A percentile compares a stretch with the other conserved stretches of the same genome.
Evolutionary conservation across 1,284 basidiomycete species (phyloP).

Genomic region (Microbotryum silenes-acaulis): DNA sequence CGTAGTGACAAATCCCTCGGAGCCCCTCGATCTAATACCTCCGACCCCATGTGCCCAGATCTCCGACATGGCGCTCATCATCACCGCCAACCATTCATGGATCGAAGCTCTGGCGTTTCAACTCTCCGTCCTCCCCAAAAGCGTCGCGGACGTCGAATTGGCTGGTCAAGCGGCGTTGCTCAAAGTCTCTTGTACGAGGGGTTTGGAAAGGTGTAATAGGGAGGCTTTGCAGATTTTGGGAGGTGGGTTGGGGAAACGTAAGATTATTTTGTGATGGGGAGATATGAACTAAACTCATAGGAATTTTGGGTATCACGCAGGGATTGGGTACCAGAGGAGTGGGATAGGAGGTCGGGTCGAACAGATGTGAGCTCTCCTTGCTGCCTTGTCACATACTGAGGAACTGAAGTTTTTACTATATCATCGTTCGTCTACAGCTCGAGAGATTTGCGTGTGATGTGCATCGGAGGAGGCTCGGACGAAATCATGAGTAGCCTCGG

Average conservation of each 20-base stretch:
- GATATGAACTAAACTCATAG: background rate
- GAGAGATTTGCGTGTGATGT: background rate
- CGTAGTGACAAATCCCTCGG: too few species aligned
- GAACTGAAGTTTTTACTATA: too few species aligned
- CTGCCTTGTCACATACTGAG: too few species aligned
- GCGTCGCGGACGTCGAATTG: slow-evolving; percentile 12
- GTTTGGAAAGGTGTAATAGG: slow-evolving; percentile 19
- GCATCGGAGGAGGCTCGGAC: slow-evolving; percentile 1
- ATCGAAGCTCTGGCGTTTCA: slow-evolving; percentile 8
- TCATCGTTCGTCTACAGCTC: background rate
- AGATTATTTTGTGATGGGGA: too few species aligned
- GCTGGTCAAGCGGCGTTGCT: slow-evolving; percentile 31
- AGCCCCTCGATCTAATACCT: too few species aligned
- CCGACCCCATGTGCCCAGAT: too few species aligned
- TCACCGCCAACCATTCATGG: too few species aligned
- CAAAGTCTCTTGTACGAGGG: slow-evolving; percentile 30
- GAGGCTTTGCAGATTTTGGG: slow-evolving; percentile 32
- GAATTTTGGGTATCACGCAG: background rate
- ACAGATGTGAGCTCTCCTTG: slow-evolving; percentile 3
- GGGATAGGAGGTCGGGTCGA: slow-evolving; percentile 27
- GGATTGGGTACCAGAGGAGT: slow-evolving; percentile 23
- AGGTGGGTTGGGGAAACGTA: slow-evolving; percentile 1
- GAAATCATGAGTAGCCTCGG: slow-evolving; percentile 26
- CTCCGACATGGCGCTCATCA: too few species aligned
- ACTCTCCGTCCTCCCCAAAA: slow-evolving; percentile 9